phyloP scores from a whole-genome alignment of 2,329 filamentous ascomycete species.

The Ophiostoma fasciatum region DNA sequence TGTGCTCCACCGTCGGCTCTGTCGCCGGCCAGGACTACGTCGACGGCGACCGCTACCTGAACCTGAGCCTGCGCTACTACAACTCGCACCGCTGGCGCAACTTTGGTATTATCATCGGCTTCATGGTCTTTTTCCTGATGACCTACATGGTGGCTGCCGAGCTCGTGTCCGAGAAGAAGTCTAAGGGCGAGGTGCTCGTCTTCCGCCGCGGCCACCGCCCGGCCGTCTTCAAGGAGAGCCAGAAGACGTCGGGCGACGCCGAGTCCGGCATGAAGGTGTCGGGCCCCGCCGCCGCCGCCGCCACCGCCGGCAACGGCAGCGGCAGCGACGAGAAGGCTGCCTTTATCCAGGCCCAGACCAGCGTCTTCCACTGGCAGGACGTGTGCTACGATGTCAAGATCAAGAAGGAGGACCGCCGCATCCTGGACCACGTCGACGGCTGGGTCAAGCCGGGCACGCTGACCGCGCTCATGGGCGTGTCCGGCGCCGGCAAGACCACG shows the following conservation, averaged over 20 bases:
- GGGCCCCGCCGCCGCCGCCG: constrained; percentile 21
- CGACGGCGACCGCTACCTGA: constrained; percentile 42
- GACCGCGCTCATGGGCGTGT: constrained; percentile 83
- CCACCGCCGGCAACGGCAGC: neutral
- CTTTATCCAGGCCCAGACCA: constrained; percentile 43
- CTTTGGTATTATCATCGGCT: constrained; percentile 52
- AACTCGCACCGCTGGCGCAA: constrained; percentile 53
- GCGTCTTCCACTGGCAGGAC: constrained; percentile 78
- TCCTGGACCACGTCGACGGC: constrained; percentile 79
- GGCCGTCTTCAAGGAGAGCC: constrained; percentile 42
- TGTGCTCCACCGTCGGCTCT: constrained; percentile 47
- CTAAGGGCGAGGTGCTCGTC: constrained; percentile 62
- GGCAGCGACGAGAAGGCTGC: constrained; percentile 16
- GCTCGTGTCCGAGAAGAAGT: constrained; percentile 49
- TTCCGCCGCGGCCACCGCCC: constrained; percentile 57
- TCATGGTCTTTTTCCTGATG: constrained; percentile 45
- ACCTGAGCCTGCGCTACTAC: constrained; percentile 38
- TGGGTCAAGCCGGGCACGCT: constrained; percentile 89
- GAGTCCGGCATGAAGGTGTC: constrained; percentile 36
- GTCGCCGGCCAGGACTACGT: constrained; percentile 36
- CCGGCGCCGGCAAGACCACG: constrained; percentile 84
- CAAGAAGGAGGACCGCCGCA: constrained; percentile 58
- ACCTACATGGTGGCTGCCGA: constrained; percentile 53
- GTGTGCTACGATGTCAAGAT: constrained; percentile 69
- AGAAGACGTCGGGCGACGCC: constrained; percentile 46